Evolutionary conservation across 257 asterid genomes (phyloP).

Genomic region (Primulina huaijiensis): DNA sequence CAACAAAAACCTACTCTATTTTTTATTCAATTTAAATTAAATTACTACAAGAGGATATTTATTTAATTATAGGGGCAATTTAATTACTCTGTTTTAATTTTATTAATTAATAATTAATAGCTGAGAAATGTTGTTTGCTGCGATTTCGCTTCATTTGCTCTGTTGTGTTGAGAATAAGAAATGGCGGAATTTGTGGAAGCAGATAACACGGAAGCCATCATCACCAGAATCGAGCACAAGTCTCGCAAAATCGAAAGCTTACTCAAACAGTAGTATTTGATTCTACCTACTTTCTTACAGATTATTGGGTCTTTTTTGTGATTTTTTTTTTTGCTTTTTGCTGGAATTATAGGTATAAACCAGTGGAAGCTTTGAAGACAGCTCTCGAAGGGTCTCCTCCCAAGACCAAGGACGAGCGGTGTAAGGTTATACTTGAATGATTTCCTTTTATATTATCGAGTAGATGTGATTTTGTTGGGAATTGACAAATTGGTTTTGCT

Average conservation of each 20-base stretch:
- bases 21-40: too few species aligned
- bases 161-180: background rate
- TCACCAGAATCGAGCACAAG: constrained; percentile 91
- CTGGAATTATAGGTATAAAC: constrained; percentile 63
- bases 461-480: background rate
- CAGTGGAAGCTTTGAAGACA: constrained; percentile 97
- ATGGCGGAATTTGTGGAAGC: constrained; percentile 71
- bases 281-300: background rate
- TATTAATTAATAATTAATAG: too few species aligned
- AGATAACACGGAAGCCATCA: constrained; percentile 83
- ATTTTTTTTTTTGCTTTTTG: constrained; percentile 4
- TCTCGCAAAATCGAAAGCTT: constrained; percentile 96
- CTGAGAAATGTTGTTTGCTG: too few species aligned
- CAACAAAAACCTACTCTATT: too few species aligned
- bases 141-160: too few species aligned
- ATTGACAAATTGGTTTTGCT: background rate
- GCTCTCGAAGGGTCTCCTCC: constrained; percentile 98
- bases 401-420: constrained; percentile 86
- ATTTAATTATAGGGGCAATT: too few species aligned
- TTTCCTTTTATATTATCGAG: background rate
- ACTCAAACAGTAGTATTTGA: constrained; percentile 68
- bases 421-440: constrained; percentile 55
- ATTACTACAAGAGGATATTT: too few species aligned
- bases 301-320: background rate
- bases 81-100: too few species aligned